Base-by-base conservation (phyloP, 352 stramenopile genomes). In the Globisporangium radiosum region DNA sequence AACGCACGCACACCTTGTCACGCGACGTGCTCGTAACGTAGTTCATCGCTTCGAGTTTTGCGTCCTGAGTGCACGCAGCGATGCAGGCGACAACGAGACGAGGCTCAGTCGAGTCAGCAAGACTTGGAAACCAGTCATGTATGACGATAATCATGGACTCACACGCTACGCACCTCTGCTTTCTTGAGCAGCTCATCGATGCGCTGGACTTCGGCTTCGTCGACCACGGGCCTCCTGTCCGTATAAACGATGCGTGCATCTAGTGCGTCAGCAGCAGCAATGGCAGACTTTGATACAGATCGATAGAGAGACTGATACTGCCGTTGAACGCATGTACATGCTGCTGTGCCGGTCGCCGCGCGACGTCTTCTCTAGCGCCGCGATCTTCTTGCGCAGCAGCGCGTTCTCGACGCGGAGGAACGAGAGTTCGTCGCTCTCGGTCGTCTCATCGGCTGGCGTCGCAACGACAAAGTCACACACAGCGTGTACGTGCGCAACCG, bases 161-260 rank as follows among this genome's bases (percentile, higher is more conserved):
- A 17, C 50, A 42, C n/a, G 14, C 1, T 37, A 13, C n/a, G 7
- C 42, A 79, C 73, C 57, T 88, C 78, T 44, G 84, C 84, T 73
- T 84, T 88, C 64, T 85, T 81, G 15, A 93, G 62, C n/a, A 93
- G 43, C n/a, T 69, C 62, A 36, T 91, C 78, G 53, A 93, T 90
- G 43, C 81, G 76, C 38, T 86, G 66, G 45, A 93, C 73, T 47
- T 90, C 79, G 5, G 68, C 58, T 15, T 87, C 77, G 36, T 87
- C 73, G 0, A 87, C 60, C 0, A 82, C 56, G 1, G 86, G 56
- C 54, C 73, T 85, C 15, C 77, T 90, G 19, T 43, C 13, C 7
- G 13, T 15, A 15, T 14, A 7, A 17, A 15, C 39, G 39, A 11
- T 43, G 39, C 39, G 39, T 43, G 39, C 7, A 43, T 33, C 25